Percentiles rank a stretch among this genome's conserved stretches.
Conservation (phyloP, 192 early-diverging fungal genomes). For the Oehlia diaphana region DNA sequence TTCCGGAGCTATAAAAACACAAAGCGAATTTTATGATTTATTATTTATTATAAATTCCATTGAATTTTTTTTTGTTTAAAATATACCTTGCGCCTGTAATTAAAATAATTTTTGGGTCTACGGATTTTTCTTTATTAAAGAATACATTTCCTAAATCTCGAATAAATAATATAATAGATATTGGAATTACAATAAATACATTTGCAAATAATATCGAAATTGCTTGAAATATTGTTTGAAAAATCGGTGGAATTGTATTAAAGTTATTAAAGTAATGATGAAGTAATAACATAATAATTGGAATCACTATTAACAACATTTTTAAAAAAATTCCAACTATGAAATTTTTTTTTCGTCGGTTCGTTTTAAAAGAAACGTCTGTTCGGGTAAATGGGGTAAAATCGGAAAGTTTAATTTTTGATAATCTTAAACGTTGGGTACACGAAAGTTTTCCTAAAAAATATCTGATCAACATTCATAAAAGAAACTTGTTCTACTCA, state of each 20-base stretch:
- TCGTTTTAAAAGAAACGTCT: too few species aligned
- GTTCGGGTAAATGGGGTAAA: too few species aligned
- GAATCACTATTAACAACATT: too few species aligned
- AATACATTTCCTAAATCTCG: background rate
- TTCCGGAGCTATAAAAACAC: constrained; percentile 18
- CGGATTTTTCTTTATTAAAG: background rate
- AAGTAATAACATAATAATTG: too few species aligned
- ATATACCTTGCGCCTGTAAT: constrained; percentile 20
- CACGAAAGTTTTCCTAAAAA: too few species aligned
- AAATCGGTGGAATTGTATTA: constrained; percentile 15
- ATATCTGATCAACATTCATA: too few species aligned
- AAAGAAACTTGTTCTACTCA: too few species aligned
- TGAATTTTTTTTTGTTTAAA: background rate
- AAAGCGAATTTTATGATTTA: background rate
- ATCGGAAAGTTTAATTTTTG: too few species aligned
- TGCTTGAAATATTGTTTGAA: constrained; percentile 13
- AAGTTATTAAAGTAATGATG: background rate
- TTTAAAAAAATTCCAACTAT: too few species aligned
- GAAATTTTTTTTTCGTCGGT: too few species aligned
- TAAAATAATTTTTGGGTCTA: background rate
- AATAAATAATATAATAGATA: background rate
- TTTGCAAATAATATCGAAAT: background rate
- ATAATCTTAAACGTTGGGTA: too few species aligned
- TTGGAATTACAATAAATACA: background rate
- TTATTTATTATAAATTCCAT: too few species aligned